Evolutionary conservation across 2,329 filamentous ascomycete genomes (phyloP).

Genomic region (Plectosphaerella cucumerina): DNA sequence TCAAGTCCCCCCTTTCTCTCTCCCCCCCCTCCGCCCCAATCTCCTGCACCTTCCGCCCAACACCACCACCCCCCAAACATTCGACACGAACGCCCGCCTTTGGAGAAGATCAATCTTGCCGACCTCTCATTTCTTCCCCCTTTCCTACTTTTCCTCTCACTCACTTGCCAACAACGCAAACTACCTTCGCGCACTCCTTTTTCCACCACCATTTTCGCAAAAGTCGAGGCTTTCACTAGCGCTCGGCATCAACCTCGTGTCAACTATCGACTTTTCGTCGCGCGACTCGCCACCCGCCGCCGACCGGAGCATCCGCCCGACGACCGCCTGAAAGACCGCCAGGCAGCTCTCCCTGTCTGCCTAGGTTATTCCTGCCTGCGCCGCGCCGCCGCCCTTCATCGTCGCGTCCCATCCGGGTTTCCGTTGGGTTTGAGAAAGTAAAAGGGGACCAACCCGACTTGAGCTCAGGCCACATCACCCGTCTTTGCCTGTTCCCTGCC

Average conservation of each 20-base stretch:
- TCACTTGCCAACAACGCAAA: conserved; percentile 4
- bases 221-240: conserved; percentile 45
- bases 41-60: background rate
- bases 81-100: conserved; percentile 1
- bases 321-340: background rate
- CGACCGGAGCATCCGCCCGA: background rate
- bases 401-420: conserved; percentile 4
- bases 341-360: conserved; percentile 15
- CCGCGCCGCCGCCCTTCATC: background rate
- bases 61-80: background rate
- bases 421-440: conserved; percentile 6
- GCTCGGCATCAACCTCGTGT: conserved; percentile 28
- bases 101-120: background rate
- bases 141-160: conserved; percentile 9
- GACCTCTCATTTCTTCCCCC: conserved; percentile 6
- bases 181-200: conserved; percentile 16
- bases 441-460: conserved; percentile 7
- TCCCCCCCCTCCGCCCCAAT: background rate
- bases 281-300: conserved; percentile 12
- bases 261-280: conserved; percentile 10
- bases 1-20: background rate
- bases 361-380: conserved; percentile 10
- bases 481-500: conserved; percentile 5
- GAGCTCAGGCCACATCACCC: conserved; percentile 12
- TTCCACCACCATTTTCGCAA: conserved; percentile 14